Conservation (phyloP, 768 basidiomycete genomes). For the Calocybe cyanea region DNA sequence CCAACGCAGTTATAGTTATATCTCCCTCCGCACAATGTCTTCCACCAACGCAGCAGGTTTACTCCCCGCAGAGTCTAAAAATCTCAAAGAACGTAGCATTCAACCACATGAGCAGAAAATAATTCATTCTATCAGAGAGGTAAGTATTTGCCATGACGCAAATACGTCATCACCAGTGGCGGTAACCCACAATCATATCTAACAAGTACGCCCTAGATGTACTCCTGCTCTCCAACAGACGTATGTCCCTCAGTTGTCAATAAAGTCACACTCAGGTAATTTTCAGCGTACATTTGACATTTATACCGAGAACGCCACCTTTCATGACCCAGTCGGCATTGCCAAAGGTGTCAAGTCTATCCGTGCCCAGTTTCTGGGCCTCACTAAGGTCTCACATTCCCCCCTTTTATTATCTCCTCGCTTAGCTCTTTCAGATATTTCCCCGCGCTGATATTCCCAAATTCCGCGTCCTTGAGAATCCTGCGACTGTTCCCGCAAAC, state of each 20-base stretch:
- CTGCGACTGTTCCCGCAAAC: conserved; percentile 29
- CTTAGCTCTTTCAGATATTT: conserved; percentile 29
- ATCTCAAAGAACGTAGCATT: too few species aligned
- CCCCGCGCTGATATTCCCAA: conserved; percentile 37
- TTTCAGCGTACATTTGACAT: conserved; percentile 39
- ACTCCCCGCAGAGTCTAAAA: too few species aligned
- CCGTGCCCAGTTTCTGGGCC: conserved; percentile 8
- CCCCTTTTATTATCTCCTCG: neutral
- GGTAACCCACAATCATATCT: too few species aligned
- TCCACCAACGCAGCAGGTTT: too few species aligned
- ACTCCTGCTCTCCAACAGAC: conserved; percentile 34
- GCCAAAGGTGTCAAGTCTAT: conserved; percentile 1
- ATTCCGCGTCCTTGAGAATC: conserved; percentile 39
- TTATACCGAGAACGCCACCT: neutral
- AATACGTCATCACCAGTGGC: too few species aligned
- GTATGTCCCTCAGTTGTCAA: too few species aligned
- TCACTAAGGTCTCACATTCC: conserved; percentile 32
- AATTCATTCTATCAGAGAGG: too few species aligned
- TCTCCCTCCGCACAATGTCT: conserved; percentile 21
- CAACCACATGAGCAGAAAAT: too few species aligned
- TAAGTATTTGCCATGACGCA: too few species aligned
- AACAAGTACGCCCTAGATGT: too few species aligned
- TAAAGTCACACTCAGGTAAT: too few species aligned
- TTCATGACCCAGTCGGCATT: conserved; percentile 7
- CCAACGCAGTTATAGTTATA: conserved; percentile 1